Evolutionary conservation across 164 flowering plant genomes (phyloP), one percentile per base, ranked within the genome.

Genomic region (Magnolia kwangsiensis): DNA sequence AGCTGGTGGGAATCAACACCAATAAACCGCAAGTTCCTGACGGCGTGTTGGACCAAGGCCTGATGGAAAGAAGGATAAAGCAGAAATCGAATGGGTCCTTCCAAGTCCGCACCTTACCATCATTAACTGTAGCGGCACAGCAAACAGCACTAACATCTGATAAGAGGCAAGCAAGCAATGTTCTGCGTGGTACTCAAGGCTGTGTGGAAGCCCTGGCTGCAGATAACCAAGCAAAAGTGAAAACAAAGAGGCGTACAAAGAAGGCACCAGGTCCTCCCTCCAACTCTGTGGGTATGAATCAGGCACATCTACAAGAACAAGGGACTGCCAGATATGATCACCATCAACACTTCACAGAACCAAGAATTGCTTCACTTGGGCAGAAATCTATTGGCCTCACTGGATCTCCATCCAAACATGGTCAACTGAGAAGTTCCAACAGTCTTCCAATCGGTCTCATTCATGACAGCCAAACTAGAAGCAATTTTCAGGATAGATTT

Each of bases 201-300:
- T 80, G 85, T 78, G 75, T 76, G 51, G 87, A 85, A 74, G 84
- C 80, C 24, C 82, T 85, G 19, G 77, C 76, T 21, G 80, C 83
- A 72, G 81, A 83, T 21, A 75, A 63, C 68, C 49, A 63, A 51
- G 61, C 85, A 77, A 81, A 73, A 55, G 58, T 78, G 70, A 75
- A 75, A 61, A 87, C 72, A 80, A 89, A 84, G 75, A 85, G 84
- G 78, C 81, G 88, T 19, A 80, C 87, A 8, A 87, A 75, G 75
- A 86, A 74, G 78, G 79, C 70, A 63, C 16, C 21, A 55, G 7
- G 45, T 3, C 63, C 78, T 27, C 27, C 14, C 50, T 50, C 50
- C 7, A 71, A n/a, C 71, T 78, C 86, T n/a, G 50, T 72, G 16
- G 67, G 3, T 31, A 21, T 71, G 51, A 76, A 74, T 69, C 73